These are phyloP conservation scores for Ulota crispa DNA, from an alignment of 225 moss, liverwort and hornwort species.

Conservation along the genomic window DNA sequence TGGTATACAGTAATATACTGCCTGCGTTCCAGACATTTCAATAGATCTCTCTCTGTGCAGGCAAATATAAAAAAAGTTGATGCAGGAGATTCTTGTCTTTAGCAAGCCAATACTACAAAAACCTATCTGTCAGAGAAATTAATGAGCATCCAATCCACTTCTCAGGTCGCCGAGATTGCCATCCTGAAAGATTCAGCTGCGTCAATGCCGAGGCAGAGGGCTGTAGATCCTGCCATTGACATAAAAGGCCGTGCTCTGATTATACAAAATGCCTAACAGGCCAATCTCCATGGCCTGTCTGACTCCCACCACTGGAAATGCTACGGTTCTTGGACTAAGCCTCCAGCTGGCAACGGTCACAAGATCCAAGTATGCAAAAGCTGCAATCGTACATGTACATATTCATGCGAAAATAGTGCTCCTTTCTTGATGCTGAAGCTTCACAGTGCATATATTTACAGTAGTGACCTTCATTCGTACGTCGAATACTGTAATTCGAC, in stretches of 20 bases:
- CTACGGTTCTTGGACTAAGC: not conserved
- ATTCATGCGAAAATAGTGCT: not conserved
- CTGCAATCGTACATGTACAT: not conserved
- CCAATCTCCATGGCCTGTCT: not conserved
- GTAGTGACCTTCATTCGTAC: not conserved
- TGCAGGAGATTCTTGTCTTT: not conserved
- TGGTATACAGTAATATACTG: not conserved
- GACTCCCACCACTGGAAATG: not conserved
- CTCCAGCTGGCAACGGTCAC: no score
- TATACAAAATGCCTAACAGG: not conserved
- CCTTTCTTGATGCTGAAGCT: not conserved
- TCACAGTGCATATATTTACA: not conserved
- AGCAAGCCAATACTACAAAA: not conserved
- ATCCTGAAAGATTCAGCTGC: not conserved
- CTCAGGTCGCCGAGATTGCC: not conserved
- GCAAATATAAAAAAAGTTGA: not conserved
- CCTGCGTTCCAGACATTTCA: not conserved
- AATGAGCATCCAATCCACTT: conserved; percentile 6
- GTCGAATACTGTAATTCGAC: not conserved
- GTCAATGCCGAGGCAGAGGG: not conserved
- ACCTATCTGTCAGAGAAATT: not conserved
- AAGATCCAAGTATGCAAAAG: not conserved
- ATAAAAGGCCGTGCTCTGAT: not conserved
- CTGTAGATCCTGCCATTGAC: not conserved
- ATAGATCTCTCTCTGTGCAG: no score